Evolutionary conservation across 192 early-diverging fungal genomes (phyloP).

Genomic region (Backusella macrospora): DNA sequence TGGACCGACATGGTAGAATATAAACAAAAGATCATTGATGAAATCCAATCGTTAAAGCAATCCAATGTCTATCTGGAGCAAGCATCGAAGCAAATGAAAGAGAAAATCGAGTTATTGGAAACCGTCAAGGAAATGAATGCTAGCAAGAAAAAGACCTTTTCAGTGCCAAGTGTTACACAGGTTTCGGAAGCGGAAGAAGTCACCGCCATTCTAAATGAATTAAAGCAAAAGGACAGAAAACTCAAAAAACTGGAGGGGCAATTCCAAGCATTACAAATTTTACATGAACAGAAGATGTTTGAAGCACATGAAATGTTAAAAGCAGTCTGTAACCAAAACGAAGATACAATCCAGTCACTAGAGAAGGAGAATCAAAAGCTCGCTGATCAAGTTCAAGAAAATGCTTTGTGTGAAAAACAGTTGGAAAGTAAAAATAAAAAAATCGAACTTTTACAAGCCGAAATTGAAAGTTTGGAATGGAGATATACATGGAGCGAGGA

Average conservation of each 20-base stretch:
- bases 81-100: not conserved
- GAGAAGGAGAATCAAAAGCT: not conserved
- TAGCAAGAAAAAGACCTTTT: too few relatives aligned
- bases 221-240: not conserved
- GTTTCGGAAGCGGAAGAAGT: not conserved
- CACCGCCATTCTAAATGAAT: not conserved
- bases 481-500: not conserved
- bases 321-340: not conserved
- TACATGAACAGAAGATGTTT: not conserved
- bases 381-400: not conserved
- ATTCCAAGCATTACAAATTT: not conserved
- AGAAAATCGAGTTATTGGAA: not conserved
- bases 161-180: not conserved
- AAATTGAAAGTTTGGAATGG: not conserved
- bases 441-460: not conserved
- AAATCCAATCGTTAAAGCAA: not conserved
- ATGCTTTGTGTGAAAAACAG: not conserved
- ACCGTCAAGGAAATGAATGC: not conserved
- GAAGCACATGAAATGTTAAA: slow-evolving; percentile 1
- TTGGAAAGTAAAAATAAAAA: not conserved
- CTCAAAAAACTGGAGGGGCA: not conserved
- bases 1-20: not conserved
- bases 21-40: not conserved
- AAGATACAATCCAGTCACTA: not conserved
- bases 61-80: not conserved